These are phyloP conservation scores for Deuterostichococcus epilithicus DNA, from an alignment of 139 green algal species.

Conservation along the genomic window DNA sequence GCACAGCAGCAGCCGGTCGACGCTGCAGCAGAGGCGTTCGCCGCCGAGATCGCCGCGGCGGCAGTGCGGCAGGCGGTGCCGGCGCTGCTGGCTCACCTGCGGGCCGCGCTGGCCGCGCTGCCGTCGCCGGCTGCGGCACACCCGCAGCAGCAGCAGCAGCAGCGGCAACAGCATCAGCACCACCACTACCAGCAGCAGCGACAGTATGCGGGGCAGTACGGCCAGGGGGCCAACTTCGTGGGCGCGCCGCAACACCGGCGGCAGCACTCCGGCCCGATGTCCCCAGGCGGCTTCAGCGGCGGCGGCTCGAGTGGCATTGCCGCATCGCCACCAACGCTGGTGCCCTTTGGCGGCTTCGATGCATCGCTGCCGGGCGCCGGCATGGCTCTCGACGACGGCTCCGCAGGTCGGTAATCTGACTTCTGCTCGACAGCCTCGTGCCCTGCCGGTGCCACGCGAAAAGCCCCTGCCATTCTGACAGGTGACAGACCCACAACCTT, in stretches of 20 bases:
- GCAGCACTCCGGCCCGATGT: background rate
- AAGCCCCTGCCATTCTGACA: no score
- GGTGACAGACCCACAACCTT: no score
- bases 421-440: no score
- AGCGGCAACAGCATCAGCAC: background rate
- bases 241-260: no score
- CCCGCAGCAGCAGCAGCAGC: background rate
- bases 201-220: no score
- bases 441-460: no score
- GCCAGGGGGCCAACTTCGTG: no score
- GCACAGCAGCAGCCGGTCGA: background rate
- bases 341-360: background rate
- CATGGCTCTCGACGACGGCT: no score
- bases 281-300: background rate
- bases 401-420: background rate
- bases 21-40: background rate
- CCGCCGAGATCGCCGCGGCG: background rate
- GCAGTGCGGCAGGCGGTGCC: background rate
- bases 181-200: no score
- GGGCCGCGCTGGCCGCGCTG: background rate
- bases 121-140: no score
- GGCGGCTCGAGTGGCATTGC: no score
- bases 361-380: background rate
- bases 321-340: background rate
- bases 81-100: background rate